Evolutionary conservation across 768 basidiomycete genomes (phyloP).

Genomic region (Leccinum longicurvipes): DNA sequence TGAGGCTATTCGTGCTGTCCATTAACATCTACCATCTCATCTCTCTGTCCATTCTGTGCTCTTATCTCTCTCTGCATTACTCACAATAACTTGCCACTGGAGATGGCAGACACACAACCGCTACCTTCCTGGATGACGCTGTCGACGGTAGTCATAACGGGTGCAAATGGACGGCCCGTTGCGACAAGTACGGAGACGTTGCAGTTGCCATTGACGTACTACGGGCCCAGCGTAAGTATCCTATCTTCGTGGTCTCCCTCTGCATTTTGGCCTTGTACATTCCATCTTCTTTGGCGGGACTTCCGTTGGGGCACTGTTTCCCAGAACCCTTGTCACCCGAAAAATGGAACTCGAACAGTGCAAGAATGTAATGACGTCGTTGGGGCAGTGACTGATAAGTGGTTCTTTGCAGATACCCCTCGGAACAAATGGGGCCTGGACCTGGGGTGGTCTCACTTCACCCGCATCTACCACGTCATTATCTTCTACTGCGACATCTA

Average conservation of each 20-base stretch:
- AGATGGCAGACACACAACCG: conserved; percentile 50
- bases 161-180: conserved; percentile 49
- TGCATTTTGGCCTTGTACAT: background rate
- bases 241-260: background rate
- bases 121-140: conserved; percentile 73
- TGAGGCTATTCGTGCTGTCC: conserved; percentile 2
- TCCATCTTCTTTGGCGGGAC: background rate
- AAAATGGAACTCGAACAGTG: background rate
- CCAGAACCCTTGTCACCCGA: background rate
- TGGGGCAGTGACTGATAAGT: conserved; percentile 10
- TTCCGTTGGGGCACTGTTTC: background rate
- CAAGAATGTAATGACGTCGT: conserved; percentile 10
- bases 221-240: conserved; percentile 72
- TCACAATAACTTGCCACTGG: conserved; percentile 6
- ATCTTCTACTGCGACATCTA: conserved; percentile 25
- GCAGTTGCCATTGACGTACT: conserved; percentile 74
- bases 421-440: conserved; percentile 57
- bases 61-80: conserved; percentile 3
- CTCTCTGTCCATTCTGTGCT: conserved; percentile 5
- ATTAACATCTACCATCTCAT: conserved; percentile 4
- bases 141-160: conserved; percentile 48
- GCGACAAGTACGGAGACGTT: conserved; percentile 59
- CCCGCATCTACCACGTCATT: conserved; percentile 44
- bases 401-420: conserved; percentile 62
- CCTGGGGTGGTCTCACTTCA: conserved; percentile 69